Evolutionary conservation across 768 basidiomycete species (phyloP).

Genomic region (Tricholoma matsutake): DNA sequence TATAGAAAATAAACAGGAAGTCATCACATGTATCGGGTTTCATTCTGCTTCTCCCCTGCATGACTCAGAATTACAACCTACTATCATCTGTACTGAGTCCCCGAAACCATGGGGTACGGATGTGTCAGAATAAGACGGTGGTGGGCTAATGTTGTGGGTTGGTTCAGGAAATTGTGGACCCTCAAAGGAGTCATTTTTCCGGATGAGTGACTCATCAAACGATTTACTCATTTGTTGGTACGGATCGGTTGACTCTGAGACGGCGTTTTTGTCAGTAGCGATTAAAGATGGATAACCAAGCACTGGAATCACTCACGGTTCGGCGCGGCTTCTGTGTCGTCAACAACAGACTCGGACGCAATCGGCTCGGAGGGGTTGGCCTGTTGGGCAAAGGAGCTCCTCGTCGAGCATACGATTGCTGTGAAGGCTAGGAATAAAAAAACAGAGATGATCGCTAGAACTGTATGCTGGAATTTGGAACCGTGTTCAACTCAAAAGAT

Average conservation of each 20-base stretch:
- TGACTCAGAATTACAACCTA: not conserved
- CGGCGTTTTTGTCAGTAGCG: not conserved
- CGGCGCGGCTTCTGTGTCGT: not conserved
- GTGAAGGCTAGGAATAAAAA: too few species aligned
- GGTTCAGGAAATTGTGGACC: conserved; percentile 11
- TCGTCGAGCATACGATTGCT: too few species aligned
- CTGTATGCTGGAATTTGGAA: too few species aligned
- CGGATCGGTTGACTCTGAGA: conserved; percentile 16
- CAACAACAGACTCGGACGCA: too few species aligned
- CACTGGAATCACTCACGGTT: not conserved
- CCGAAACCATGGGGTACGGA: not conserved
- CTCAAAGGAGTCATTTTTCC: conserved; percentile 19
- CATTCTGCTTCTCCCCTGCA: not conserved
- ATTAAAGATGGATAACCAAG: not conserved
- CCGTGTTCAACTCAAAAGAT: too few species aligned
- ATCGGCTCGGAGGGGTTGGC: too few species aligned
- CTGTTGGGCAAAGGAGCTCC: too few species aligned
- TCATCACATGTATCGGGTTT: not conserved
- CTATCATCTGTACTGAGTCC: not conserved
- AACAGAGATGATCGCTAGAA: too few species aligned
- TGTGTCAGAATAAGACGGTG: not conserved
- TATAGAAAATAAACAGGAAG: not conserved
- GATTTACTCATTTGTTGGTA: conserved; percentile 20
- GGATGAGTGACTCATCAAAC: conserved; percentile 23
- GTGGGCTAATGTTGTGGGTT: not conserved